Percentiles rank a stretch among this genome's conserved stretches.
phyloP scores from a whole-genome alignment of 306 rosid genomes.

The Lathyrus sativus region DNA sequence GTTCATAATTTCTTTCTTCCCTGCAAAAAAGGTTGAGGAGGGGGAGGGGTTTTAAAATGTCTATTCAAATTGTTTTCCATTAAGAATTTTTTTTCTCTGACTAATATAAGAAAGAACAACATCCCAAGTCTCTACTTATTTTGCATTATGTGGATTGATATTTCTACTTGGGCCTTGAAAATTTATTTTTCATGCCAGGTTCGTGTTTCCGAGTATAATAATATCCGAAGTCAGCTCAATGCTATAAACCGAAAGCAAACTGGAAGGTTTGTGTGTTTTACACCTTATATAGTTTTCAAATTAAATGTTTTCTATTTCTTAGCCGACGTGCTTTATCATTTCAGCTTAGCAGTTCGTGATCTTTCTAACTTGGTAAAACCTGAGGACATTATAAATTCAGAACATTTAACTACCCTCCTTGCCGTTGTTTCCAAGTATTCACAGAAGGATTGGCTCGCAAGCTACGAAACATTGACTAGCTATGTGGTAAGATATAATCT shows the following conservation, averaged over 20 bases:
- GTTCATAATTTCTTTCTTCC: background rate
- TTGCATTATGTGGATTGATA: conserved; percentile 6
- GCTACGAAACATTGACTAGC: conserved; percentile 85
- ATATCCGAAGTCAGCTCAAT: conserved; percentile 82
- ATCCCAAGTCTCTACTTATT: conserved; percentile 26
- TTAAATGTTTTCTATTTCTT: conserved; percentile 25
- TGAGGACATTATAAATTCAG: conserved; percentile 80
- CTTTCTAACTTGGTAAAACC: conserved; percentile 87
- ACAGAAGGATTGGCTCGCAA: conserved; percentile 89
- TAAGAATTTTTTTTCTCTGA: background rate
- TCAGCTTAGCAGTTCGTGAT: conserved; percentile 94
- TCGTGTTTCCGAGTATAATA: conserved; percentile 81
- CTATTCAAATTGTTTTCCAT: conserved; percentile 6
- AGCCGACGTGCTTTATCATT: conserved; percentile 38
- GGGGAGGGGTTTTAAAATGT: background rate
- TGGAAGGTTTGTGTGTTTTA: conserved; percentile 62
- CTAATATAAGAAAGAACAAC: conserved; percentile 23
- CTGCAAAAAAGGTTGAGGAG: background rate
- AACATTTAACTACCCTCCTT: conserved; percentile 82
- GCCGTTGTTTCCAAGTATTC: conserved; percentile 89
- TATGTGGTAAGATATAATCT: conserved; percentile 71
- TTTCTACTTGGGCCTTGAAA: conserved; percentile 20
- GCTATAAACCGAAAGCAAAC: conserved; percentile 90
- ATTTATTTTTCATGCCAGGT: conserved; percentile 54
- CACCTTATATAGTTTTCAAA: conserved; percentile 8